phyloP scores from a whole-genome alignment of 768 basidiomycete species.

The Russula dissimulans region DNA sequence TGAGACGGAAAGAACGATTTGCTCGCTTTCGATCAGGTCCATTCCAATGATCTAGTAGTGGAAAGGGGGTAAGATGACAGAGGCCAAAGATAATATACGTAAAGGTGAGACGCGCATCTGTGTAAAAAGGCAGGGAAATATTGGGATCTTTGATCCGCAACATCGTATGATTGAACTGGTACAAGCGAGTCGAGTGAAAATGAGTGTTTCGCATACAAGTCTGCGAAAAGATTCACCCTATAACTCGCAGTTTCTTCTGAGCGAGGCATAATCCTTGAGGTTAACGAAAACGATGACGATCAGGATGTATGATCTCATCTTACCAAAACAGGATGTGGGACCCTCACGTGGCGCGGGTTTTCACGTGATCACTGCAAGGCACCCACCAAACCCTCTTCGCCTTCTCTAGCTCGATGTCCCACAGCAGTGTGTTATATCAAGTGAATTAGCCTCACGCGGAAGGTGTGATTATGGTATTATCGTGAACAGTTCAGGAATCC shows the following conservation, averaged over 20 bases:
- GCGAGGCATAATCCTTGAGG: conserved; percentile 8
- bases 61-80: neutral
- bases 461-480: no score
- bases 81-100: neutral
- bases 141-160: conserved; percentile 83
- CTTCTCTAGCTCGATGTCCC: no score
- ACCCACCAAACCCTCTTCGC: no score
- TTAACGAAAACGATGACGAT: neutral
- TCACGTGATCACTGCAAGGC: no score
- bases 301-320: neutral
- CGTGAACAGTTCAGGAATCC: no score
- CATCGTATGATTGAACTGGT: conserved; percentile 81
- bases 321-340: no score
- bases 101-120: conserved; percentile 37
- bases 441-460: no score
- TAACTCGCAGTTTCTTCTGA: conserved; percentile 18
- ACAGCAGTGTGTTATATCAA: no score
- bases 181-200: neutral
- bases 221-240: neutral
- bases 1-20: neutral
- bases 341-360: no score
- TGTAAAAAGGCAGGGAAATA: conserved; percentile 72
- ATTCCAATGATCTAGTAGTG: conserved; percentile 25
- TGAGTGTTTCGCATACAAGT: neutral
- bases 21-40: conserved; percentile 25